Conservation (phyloP, 208 protist species). For the Crithidia fasciculata region DNA sequence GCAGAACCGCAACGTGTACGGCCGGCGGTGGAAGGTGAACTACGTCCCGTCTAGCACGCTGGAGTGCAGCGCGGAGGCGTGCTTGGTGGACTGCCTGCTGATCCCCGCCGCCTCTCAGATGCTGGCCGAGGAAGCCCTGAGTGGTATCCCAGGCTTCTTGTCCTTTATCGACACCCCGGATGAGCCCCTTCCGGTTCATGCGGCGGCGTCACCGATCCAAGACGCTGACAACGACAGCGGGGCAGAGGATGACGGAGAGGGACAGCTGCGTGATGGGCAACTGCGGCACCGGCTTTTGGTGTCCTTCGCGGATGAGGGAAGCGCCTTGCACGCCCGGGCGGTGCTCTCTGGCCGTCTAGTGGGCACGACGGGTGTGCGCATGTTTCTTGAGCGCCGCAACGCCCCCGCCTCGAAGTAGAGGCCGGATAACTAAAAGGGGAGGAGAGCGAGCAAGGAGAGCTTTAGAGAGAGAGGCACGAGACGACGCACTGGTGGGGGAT, state of each 20-base stretch:
- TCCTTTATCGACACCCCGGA: constrained; percentile 49
- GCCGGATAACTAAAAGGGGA: not conserved
- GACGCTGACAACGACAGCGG: constrained; percentile 37
- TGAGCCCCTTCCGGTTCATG: constrained; percentile 11
- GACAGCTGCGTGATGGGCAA: constrained; percentile 7
- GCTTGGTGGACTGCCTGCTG: constrained; percentile 70
- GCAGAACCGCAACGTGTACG: constrained; percentile 72
- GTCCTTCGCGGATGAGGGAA: constrained; percentile 85
- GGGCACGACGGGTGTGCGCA: constrained; percentile 71
- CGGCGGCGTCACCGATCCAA: constrained; percentile 25
- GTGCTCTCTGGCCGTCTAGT: constrained; percentile 82
- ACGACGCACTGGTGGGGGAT: too few species aligned
- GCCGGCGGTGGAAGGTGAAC: constrained; percentile 82
- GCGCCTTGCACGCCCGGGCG: constrained; percentile 79
- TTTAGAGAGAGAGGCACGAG: too few species aligned
- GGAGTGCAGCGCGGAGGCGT: constrained; percentile 52
- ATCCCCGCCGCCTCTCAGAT: constrained; percentile 50
- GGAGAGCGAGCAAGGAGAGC: too few species aligned
- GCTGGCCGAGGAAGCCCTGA: constrained; percentile 65
- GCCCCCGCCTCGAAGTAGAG: not conserved
- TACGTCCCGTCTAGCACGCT: constrained; percentile 48
- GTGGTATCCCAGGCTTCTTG: constrained; percentile 70
- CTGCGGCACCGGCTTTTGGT: constrained; percentile 38
- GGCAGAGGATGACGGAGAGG: constrained; percentile 10
- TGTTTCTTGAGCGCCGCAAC: constrained; percentile 75